These are phyloP conservation scores for Colletotrichum cuscutae DNA, from an alignment of 2,329 filamentous ascomycete species.

Conservation along the genomic window DNA sequence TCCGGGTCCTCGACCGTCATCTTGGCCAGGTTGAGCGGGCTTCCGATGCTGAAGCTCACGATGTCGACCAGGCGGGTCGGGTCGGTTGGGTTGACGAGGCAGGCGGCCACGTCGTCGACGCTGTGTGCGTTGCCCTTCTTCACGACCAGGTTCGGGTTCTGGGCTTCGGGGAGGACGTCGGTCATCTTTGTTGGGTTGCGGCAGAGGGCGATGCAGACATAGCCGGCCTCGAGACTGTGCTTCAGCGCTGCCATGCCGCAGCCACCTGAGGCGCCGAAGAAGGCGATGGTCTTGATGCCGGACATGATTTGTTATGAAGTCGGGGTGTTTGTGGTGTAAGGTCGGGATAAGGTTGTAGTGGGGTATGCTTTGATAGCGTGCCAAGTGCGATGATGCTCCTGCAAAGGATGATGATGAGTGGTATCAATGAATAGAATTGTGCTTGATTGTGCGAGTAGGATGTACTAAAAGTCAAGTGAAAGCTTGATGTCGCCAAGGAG, in stretches of 20 bases:
- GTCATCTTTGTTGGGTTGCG: constrained; percentile 53
- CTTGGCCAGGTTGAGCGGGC: constrained; percentile 38
- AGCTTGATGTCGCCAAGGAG: not conserved
- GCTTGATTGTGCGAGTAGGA: not conserved
- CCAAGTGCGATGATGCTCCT: not conserved
- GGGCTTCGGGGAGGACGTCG: constrained; percentile 42
- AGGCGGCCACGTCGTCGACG: constrained; percentile 43
- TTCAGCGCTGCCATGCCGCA: constrained; percentile 51
- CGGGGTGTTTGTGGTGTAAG: not conserved
- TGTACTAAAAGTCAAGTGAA: not conserved
- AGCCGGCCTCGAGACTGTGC: constrained; percentile 47
- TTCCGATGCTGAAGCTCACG: constrained; percentile 53
- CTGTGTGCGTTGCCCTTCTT: constrained; percentile 51
- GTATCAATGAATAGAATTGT: not conserved
- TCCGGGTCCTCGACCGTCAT: constrained; percentile 49
- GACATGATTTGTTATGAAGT: constrained; percentile 17
- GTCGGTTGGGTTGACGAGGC: constrained; percentile 43
- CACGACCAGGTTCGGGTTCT: constrained; percentile 48
- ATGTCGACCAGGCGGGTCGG: constrained; percentile 47
- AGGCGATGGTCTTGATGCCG: constrained; percentile 42
- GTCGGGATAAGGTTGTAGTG: not conserved
- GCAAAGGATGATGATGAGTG: not conserved
- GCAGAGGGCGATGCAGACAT: constrained; percentile 52
- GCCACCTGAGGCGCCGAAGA: constrained; percentile 57
- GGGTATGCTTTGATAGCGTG: not conserved